Evolutionary conservation across 306 rosid genomes (phyloP).

Genomic region (Vigna hirtella): DNA sequence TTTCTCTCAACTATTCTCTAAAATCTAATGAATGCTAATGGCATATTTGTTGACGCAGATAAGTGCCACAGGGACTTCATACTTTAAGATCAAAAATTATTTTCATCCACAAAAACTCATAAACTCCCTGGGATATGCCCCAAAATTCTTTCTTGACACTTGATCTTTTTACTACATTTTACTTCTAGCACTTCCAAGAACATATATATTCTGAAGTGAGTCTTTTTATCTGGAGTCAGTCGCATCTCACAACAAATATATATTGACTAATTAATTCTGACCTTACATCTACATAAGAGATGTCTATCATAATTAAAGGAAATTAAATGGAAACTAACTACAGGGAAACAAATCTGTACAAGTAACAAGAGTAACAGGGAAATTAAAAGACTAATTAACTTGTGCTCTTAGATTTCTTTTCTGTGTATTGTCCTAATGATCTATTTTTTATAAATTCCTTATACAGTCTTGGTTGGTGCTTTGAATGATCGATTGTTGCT

Average conservation of each 20-base stretch:
- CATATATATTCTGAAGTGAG: background rate
- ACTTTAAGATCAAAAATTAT: background rate
- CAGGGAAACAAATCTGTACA: background rate
- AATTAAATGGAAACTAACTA: background rate
- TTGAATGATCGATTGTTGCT: constrained; percentile 90
- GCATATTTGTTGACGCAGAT: background rate
- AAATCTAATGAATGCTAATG: background rate
- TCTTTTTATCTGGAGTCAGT: background rate
- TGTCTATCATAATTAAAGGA: background rate
- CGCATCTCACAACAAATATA: background rate
- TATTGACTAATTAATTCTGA: background rate
- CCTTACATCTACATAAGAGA: background rate
- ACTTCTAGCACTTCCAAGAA: background rate
- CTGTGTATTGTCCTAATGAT: constrained; percentile 40
- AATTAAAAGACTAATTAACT: background rate
- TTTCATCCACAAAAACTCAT: background rate
- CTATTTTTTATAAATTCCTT: constrained; percentile 39
- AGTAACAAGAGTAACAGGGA: background rate
- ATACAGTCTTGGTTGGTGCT: constrained; percentile 88
- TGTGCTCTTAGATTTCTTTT: background rate
- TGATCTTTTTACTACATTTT: background rate
- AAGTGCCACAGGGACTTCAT: too few species aligned
- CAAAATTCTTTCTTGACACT: background rate
- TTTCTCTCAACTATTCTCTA: too few species aligned
- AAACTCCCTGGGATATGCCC: background rate